Evolutionary conservation across 2,329 filamentous ascomycete genomes (phyloP), one percentile per base, ranked within the genome.

Genomic region (Alternaria sp.): DNA sequence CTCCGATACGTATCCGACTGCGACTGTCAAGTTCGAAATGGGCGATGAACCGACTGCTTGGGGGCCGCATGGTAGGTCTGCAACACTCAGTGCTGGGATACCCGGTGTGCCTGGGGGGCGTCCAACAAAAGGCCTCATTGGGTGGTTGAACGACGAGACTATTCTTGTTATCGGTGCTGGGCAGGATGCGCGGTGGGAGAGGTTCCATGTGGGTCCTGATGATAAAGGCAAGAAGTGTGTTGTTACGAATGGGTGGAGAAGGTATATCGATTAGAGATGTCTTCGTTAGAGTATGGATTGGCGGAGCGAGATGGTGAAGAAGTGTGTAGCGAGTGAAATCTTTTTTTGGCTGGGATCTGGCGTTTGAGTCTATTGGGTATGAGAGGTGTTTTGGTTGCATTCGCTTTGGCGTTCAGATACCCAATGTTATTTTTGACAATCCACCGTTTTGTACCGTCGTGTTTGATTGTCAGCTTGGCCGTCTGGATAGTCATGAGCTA

Each of bases 1-100:
- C 75, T 94, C 92, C 1, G 95, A 98, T 67, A 86, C 90, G 8
- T 97, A 97, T 76, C 96, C 92, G 0, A 94, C 94, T 70, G 86
- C 92, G 4, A 92, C 89, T 41, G 86, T 88, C 3, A 88, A 89
- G 34, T 98, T 98, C 70, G 90, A 95, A 69, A 89, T 93, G 38
- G 92, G 92, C 3, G 90, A 95, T 32, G 93, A 96, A 70, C 81
- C 84, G 8, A 57, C 69, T 3, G 59, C 56, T 16, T 75, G 72
- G 66, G 71, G 70, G 7, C 69, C 72, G 12, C 67, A 74, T 9
- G 67, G 68, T 14, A 72, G 67, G 20, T 75, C 75, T 1, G 68
- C 72, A 1, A 79, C 77, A 4, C 77, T 81, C 30, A 78, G 80
- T 34, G 74, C 82, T 4, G 82, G 83, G 16, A 81, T 86, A 22